These are phyloP conservation scores for Hanseniaspora meyeri DNA, from an alignment of 805 yeast genomes.

Conservation along the genomic window DNA sequence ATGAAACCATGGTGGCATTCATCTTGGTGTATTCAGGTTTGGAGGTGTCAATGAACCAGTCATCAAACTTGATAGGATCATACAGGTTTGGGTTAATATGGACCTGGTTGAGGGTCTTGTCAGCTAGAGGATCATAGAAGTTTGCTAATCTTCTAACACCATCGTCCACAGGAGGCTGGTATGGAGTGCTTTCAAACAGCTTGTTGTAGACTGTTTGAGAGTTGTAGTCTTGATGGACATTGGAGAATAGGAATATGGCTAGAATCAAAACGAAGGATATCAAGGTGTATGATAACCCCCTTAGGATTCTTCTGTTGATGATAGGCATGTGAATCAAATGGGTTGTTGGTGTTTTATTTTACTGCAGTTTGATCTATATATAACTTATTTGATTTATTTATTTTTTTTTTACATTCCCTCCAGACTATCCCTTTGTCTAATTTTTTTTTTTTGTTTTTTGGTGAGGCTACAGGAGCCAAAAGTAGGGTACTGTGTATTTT, in stretches of 20 bases:
- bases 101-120: neutral
- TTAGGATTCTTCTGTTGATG: constrained; percentile 10
- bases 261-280: neutral
- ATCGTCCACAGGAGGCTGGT: neutral
- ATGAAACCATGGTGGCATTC: constrained; percentile 56
- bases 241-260: constrained; percentile 1
- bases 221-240: constrained; percentile 7
- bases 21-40: constrained; percentile 24
- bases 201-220: constrained; percentile 8
- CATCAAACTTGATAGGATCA: constrained; percentile 13
- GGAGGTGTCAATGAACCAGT: constrained; percentile 9
- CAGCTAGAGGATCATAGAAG: constrained; percentile 4
- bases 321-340: neutral
- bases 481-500: too few relatives aligned
- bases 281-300: neutral
- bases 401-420: too few relatives aligned
- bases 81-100: neutral
- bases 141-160: neutral
- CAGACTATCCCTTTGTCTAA: neutral
- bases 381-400: neutral
- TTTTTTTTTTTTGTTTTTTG: too few relatives aligned
- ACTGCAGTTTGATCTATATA: neutral
- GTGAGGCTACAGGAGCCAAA: neutral
- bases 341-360: too few relatives aligned
- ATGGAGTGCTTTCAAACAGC: neutral